These are phyloP conservation scores for Endothia cerciana DNA, from an alignment of 2,329 filamentous ascomycete species.

Conservation along the genomic window DNA sequence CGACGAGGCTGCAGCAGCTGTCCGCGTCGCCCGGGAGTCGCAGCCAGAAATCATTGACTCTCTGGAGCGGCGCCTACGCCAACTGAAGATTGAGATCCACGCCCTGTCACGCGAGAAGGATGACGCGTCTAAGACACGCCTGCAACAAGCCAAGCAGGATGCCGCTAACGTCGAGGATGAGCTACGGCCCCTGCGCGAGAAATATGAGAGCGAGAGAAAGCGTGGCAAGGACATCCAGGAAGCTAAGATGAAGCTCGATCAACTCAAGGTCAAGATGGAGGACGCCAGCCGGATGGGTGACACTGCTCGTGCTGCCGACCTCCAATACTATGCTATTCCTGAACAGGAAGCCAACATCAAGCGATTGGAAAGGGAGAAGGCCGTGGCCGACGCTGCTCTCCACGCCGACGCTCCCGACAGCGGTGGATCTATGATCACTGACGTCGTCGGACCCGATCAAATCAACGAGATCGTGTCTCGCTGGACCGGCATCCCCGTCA, in stretches of 20 bases:
- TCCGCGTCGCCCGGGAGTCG: slow-evolving; percentile 91
- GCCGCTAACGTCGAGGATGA: slow-evolving; percentile 95
- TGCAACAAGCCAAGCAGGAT: slow-evolving; percentile 83
- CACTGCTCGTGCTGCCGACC: slow-evolving; percentile 84
- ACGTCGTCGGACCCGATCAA: slow-evolving; percentile 93
- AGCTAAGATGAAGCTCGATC: slow-evolving; percentile 92
- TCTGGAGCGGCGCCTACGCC: slow-evolving; percentile 84
- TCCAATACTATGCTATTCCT: slow-evolving; percentile 96
- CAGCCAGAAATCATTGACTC: slow-evolving; percentile 96
- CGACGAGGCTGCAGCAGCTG: slow-evolving; percentile 95
- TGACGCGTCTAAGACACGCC: slow-evolving; percentile 82
- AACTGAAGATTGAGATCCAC: slow-evolving; percentile 97
- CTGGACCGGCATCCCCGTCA: slow-evolving; percentile 98
- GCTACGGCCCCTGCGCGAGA: slow-evolving; percentile 85
- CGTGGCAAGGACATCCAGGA: slow-evolving; percentile 91
- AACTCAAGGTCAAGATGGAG: slow-evolving; percentile 87
- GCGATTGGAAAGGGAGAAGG: slow-evolving; percentile 79
- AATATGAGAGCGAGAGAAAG: slow-evolving; percentile 92
- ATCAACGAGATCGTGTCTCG: slow-evolving; percentile 98
- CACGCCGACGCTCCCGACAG: slow-evolving; percentile 59
- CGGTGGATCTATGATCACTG: slow-evolving; percentile 79
- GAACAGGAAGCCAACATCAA: slow-evolving; percentile 84
- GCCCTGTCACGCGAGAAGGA: slow-evolving; percentile 93
- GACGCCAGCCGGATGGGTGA: slow-evolving; percentile 89
- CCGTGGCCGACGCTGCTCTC: slow-evolving; percentile 74